Percentiles rank a stretch among this genome's conserved stretches.
These are phyloP conservation scores for Paraglomus occultum DNA, from an alignment of 192 early-diverging fungal genomes.

Conservation along the genomic window DNA sequence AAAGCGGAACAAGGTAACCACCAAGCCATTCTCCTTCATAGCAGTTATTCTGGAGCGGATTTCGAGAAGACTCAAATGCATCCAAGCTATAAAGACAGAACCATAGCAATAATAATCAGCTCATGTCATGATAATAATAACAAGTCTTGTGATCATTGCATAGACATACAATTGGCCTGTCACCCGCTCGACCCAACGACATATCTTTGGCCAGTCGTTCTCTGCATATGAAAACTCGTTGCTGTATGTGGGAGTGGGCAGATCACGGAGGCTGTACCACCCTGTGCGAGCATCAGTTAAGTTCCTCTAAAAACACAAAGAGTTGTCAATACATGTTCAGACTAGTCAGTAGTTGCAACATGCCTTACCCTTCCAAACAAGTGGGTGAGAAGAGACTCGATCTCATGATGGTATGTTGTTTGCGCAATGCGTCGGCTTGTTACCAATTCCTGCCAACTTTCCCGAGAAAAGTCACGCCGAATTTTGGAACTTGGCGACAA, in stretches of 20 bases:
- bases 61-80: constrained; percentile 23
- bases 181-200: constrained; percentile 10
- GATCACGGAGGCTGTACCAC: constrained; percentile 20
- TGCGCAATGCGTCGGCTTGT: constrained; percentile 16
- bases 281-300: constrained; percentile 17
- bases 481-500: constrained; percentile 21
- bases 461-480: constrained; percentile 17
- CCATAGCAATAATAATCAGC: too few relatives aligned
- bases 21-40: constrained; percentile 25
- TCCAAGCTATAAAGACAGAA: constrained; percentile 20
- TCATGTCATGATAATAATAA: constrained; percentile 2
- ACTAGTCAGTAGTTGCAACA: constrained; percentile 7
- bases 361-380: constrained; percentile 20
- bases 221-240: constrained; percentile 24
- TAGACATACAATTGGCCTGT: constrained; percentile 27
- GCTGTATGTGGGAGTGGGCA: constrained; percentile 23
- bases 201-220: constrained; percentile 3
- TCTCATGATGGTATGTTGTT: constrained; percentile 18
- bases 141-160: not conserved
- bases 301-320: constrained; percentile 14
- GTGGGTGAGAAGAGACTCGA: constrained; percentile 27
- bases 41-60: constrained; percentile 22
- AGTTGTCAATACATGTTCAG: constrained; percentile 12
- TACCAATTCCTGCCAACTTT: constrained; percentile 26
- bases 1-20: constrained; percentile 30